Conservation (phyloP, 2,329 filamentous ascomycete genomes). For the Aureobasidium pullulans region DNA sequence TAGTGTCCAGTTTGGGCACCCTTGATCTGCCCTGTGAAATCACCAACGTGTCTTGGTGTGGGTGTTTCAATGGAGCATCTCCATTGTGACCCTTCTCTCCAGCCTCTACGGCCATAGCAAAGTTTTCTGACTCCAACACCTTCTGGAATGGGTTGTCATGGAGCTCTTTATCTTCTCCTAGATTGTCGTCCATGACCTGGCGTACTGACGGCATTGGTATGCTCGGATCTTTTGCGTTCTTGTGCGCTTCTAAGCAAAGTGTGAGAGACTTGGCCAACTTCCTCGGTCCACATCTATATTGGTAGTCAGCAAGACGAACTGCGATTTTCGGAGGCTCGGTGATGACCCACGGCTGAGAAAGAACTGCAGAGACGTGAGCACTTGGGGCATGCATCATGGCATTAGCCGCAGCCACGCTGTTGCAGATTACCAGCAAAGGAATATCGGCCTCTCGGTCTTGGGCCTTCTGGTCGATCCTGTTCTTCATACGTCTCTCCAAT, state of each 20-base stretch:
- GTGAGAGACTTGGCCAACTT: conserved; percentile 18
- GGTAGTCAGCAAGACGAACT: not conserved
- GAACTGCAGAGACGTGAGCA: not conserved
- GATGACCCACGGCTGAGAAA: conserved; percentile 6
- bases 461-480: not conserved
- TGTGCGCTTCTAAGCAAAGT: conserved; percentile 8
- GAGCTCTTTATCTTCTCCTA: not conserved
- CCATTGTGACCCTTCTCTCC: not conserved
- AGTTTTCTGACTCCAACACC: not conserved
- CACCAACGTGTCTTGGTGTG: not conserved
- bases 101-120: not conserved
- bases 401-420: conserved; percentile 5
- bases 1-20: not conserved
- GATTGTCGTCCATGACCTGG: not conserved
- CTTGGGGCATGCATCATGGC: conserved; percentile 3
- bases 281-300: conserved; percentile 14
- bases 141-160: not conserved
- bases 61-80: not conserved
- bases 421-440: conserved; percentile 7
- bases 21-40: not conserved
- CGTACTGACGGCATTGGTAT: not conserved
- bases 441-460: not conserved
- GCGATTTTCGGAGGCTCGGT: not conserved
- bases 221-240: not conserved
- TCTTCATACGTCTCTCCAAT: not conserved